phyloP scores from a whole-genome alignment of 805 yeast species.

The Pichia heedii region DNA sequence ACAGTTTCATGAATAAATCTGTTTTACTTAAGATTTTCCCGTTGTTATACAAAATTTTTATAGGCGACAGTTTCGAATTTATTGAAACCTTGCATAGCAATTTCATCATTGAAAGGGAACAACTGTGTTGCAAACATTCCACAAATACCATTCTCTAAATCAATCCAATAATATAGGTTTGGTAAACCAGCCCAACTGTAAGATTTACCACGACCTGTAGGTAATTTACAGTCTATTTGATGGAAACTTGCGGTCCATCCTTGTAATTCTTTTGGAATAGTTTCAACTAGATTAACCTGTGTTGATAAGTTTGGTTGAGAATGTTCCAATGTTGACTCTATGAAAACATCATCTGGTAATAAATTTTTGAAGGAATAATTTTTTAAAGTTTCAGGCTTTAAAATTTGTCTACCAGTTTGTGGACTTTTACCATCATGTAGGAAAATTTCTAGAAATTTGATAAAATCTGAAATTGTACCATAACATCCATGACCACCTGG shows the following conservation, averaged over 20 bases:
- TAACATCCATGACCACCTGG: conserved; percentile 8
- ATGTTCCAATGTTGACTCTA: conserved; percentile 3
- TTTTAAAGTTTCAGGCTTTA: conserved; percentile 4
- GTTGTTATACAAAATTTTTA: not conserved
- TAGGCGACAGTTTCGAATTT: conserved; percentile 4
- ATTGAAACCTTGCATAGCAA: not conserved
- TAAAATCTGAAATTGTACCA: conserved; percentile 3
- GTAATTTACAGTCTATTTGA: not conserved
- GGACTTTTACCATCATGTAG: conserved; percentile 5
- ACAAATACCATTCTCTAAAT: not conserved
- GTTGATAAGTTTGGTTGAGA: conserved; percentile 2
- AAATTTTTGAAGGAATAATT: conserved; percentile 3
- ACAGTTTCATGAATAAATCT: too few relatives aligned
- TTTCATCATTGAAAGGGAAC: conserved; percentile 3
- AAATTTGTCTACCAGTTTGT: not conserved
- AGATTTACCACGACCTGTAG: conserved; percentile 5
- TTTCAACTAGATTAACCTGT: not conserved
- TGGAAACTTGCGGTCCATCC: conserved; percentile 8
- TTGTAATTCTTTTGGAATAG: not conserved
- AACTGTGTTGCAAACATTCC: conserved; percentile 8
- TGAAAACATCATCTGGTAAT: conserved; percentile 1
- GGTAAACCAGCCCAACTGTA: conserved; percentile 5
- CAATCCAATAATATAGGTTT: conserved; percentile 8
- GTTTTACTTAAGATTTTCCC: too few relatives aligned
- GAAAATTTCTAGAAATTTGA: conserved; percentile 7